These are phyloP conservation scores for Neurospora sp. DNA, from an alignment of 495 filamentous ascomycete genomes.

Conservation along the genomic window DNA sequence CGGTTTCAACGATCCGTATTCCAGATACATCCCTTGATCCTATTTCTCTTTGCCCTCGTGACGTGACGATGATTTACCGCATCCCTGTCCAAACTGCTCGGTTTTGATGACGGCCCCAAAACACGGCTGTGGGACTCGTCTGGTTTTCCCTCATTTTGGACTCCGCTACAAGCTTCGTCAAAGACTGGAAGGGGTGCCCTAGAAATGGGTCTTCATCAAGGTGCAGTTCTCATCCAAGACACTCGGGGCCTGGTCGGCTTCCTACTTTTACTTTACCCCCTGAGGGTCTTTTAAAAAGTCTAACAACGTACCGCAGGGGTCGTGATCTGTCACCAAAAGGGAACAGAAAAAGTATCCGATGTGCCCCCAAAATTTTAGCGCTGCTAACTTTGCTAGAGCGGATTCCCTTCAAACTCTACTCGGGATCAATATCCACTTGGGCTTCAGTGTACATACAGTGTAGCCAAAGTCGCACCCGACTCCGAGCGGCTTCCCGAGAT, in stretches of 20 bases:
- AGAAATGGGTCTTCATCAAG: neutral
- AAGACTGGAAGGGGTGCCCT: neutral
- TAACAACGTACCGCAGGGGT: neutral
- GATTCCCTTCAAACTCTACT: neutral
- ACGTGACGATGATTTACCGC: conserved; percentile 14
- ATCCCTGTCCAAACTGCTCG: conserved; percentile 5
- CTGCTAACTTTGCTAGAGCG: neutral
- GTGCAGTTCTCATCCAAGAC: neutral
- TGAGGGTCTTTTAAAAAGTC: neutral
- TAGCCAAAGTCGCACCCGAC: neutral
- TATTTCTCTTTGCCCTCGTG: conserved; percentile 14
- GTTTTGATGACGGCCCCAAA: conserved; percentile 7
- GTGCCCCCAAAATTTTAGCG: neutral
- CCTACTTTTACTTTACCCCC: neutral
- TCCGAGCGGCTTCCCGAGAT: neutral
- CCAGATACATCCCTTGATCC: neutral
- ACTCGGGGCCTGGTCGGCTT: neutral
- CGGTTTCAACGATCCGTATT: neutral
- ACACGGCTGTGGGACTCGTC: conserved; percentile 9
- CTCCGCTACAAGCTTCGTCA: neutral
- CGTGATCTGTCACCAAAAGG: neutral
- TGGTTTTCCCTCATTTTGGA: neutral
- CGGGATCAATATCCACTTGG: neutral
- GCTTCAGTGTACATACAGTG: neutral
- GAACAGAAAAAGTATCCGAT: neutral